Conservation (phyloP, 768 basidiomycete genomes). For the Boletus insuetus region DNA sequence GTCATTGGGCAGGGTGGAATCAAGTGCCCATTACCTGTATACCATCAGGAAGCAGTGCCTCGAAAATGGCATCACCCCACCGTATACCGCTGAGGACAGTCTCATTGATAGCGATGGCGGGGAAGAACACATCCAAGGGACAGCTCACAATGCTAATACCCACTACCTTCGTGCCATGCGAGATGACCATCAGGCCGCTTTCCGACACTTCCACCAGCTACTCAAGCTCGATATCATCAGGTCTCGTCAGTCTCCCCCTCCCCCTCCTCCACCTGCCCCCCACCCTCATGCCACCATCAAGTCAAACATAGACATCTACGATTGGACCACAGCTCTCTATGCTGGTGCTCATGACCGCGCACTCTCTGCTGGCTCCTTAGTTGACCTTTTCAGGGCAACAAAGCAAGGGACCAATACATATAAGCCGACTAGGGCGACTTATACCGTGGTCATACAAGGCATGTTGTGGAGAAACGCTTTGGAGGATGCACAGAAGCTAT, state of each 20-base stretch:
- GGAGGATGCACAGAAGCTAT: constrained; percentile 40
- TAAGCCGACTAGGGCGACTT: constrained; percentile 44
- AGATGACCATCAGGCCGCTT: constrained; percentile 42
- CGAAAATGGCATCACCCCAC: constrained; percentile 15
- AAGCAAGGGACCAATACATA: constrained; percentile 27
- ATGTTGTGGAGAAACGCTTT: constrained; percentile 44
- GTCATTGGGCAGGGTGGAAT: constrained; percentile 32
- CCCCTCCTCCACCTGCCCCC: background rate
- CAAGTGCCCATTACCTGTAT: constrained; percentile 39
- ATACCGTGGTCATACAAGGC: constrained; percentile 55
- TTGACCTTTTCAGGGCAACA: constrained; percentile 38
- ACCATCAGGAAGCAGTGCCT: constrained; percentile 35
- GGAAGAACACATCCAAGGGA: constrained; percentile 12
- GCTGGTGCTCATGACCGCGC: constrained; percentile 42
- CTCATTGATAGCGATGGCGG: background rate
- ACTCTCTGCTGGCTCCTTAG: constrained; percentile 32
- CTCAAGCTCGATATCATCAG: constrained; percentile 26
- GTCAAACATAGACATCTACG: constrained; percentile 39
- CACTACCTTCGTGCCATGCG: constrained; percentile 41
- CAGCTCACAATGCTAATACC: constrained; percentile 40
- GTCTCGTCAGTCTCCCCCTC: constrained; percentile 4
- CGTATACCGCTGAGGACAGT: constrained; percentile 16
- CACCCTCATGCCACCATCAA: constrained; percentile 11
- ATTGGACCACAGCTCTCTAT: constrained; percentile 46
- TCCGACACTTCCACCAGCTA: constrained; percentile 44